Conservation (phyloP, 768 basidiomycete genomes). For the Boletus bicolor region DNA sequence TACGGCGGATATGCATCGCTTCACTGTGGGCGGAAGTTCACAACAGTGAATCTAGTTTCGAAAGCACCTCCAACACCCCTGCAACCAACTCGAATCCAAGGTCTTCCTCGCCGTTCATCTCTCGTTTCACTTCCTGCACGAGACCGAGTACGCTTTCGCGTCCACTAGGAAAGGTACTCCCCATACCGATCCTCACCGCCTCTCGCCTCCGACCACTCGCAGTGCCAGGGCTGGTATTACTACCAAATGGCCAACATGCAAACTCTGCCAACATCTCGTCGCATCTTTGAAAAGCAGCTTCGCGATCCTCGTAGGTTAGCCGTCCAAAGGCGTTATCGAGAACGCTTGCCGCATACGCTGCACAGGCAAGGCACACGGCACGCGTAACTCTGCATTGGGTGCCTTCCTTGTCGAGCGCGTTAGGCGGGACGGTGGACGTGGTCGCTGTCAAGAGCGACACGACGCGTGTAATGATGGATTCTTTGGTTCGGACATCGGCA, state of each 20-base stretch:
- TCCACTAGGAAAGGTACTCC: constrained; percentile 48
- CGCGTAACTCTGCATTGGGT: constrained; percentile 78
- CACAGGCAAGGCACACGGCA: constrained; percentile 82
- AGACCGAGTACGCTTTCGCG: constrained; percentile 72
- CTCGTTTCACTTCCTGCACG: constrained; percentile 69
- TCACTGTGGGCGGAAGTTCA: constrained; percentile 10
- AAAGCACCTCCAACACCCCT: constrained; percentile 89
- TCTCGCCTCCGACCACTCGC: constrained; percentile 41
- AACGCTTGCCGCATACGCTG: constrained; percentile 93
- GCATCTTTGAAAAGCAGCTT: constrained; percentile 88
- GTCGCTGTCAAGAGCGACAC: constrained; percentile 77
- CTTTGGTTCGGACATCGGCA: constrained; percentile 88
- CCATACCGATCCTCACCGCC: constrained; percentile 51
- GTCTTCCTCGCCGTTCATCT: constrained; percentile 73
- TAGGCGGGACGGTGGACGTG: constrained; percentile 74
- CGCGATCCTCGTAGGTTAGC: constrained; percentile 88
- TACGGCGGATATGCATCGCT: not conserved
- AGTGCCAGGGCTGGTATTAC: constrained; percentile 32
- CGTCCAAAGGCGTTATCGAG: constrained; percentile 91
- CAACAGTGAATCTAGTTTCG: constrained; percentile 75
- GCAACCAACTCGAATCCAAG: constrained; percentile 87
- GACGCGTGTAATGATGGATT: constrained; percentile 73
- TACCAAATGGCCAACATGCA: constrained; percentile 82
- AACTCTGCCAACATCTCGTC: constrained; percentile 96
- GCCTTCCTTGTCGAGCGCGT: constrained; percentile 72